Evolutionary conservation across 331 rosid species (phyloP).

Genomic region (Prunus yedoensis): DNA sequence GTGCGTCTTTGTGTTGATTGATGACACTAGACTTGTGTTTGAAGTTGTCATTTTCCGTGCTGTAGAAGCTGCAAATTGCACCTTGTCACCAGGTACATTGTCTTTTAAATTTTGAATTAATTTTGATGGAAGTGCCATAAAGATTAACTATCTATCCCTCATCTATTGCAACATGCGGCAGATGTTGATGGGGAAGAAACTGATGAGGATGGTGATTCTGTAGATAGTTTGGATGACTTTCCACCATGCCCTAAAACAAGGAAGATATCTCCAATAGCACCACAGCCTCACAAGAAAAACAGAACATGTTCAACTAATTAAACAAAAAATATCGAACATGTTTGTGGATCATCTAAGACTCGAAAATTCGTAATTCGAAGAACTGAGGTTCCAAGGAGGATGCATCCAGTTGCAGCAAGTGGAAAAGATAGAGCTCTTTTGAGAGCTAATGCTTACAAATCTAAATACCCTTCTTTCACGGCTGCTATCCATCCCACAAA

Average conservation of each 20-base stretch:
- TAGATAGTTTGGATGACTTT: neutral
- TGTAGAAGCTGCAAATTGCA: neutral
- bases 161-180: neutral
- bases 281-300: neutral
- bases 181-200: neutral
- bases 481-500: neutral
- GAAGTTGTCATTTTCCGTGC: neutral
- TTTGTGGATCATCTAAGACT: too few species aligned
- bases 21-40: neutral
- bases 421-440: neutral
- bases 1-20: neutral
- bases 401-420: neutral
- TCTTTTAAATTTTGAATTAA: neutral
- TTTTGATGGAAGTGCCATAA: neutral
- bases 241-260: neutral
- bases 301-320: neutral
- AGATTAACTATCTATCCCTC: neutral
- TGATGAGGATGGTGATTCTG: neutral
- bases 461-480: neutral
- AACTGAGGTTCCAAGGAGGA: neutral
- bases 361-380: neutral
- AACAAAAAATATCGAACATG: neutral
- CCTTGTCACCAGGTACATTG: neutral
- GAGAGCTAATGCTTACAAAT: slow-evolving; percentile 5
- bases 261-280: neutral